Percentiles rank a stretch among this genome's conserved stretches.
Evolutionary conservation across 129 eudicot genomes (phyloP).

Genomic region (Scalesia atractyloides): DNA sequence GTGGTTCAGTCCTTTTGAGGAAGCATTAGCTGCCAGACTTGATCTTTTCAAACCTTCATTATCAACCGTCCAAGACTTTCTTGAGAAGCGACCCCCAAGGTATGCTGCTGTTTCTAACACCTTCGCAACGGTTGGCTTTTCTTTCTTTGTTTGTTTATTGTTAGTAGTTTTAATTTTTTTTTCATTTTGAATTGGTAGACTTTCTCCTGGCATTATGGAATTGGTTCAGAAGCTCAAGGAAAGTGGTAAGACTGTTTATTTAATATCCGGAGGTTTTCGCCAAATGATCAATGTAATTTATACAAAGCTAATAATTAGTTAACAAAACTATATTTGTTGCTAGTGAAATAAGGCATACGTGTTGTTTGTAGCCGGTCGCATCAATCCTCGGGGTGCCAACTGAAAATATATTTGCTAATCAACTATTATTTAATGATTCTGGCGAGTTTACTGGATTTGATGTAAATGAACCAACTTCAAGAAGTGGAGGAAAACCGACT

Average conservation of each 20-base stretch:
- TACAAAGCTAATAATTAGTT: slow-evolving; percentile 7
- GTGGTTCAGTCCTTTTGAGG: slow-evolving; percentile 96
- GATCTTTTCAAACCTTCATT: slow-evolving; percentile 84
- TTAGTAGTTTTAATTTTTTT: too few species aligned
- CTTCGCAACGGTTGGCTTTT: too few species aligned
- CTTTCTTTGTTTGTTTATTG: too few species aligned
- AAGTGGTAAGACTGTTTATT: slow-evolving; percentile 59
- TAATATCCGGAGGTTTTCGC: slow-evolving; percentile 97
- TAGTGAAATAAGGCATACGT: slow-evolving; percentile 9
- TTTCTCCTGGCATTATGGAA: slow-evolving; percentile 88
- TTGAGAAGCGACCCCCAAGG: slow-evolving; percentile 87
- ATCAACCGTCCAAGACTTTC: slow-evolving; percentile 65
- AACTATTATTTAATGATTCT: slow-evolving; percentile 59
- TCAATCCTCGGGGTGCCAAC: slow-evolving; percentile 79
- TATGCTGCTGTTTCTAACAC: slow-evolving; percentile 27
- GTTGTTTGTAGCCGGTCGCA: slow-evolving; percentile 73
- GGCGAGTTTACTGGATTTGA: slow-evolving; percentile 94
- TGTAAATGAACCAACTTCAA: slow-evolving; percentile 85
- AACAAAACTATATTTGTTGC: neutral
- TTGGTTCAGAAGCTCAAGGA: slow-evolving; percentile 81
- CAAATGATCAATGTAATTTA: slow-evolving; percentile 92
- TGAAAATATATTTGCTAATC: slow-evolving; percentile 88
- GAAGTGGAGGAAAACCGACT: slow-evolving; percentile 91
- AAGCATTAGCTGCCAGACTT: slow-evolving; percentile 87
- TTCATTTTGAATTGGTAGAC: slow-evolving; percentile 46